These are phyloP conservation scores for Diplodia seriata DNA, from an alignment of 2,329 filamentous ascomycete genomes.

Conservation along the genomic window DNA sequence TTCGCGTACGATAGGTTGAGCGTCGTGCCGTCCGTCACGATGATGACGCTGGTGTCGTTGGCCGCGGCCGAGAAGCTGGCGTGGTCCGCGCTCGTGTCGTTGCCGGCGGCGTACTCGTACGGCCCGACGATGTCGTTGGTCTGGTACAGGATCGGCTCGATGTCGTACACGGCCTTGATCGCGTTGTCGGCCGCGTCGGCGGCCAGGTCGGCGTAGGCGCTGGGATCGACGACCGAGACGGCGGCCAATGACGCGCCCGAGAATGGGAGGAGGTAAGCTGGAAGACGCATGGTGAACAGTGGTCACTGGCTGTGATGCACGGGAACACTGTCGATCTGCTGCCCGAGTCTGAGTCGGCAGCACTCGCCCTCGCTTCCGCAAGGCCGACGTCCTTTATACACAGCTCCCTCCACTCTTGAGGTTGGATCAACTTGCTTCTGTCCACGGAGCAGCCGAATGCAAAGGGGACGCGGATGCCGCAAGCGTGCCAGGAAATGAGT, in stretches of 20 bases:
- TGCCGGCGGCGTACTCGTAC: slow-evolving; percentile 5
- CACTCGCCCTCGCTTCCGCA: no score
- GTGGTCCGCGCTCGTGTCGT: neutral
- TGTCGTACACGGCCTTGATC: slow-evolving; percentile 27
- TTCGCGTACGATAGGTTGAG: slow-evolving; percentile 16
- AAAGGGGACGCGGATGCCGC: neutral
- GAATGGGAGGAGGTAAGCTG: neutral
- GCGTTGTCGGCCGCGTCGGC: slow-evolving; percentile 19
- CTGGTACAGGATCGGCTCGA: slow-evolving; percentile 21
- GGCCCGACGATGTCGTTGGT: slow-evolving; percentile 16
- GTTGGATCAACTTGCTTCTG: neutral
- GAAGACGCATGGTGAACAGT: neutral
- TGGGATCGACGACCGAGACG: neutral
- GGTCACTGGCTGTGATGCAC: no score
- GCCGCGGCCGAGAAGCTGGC: slow-evolving; percentile 1
- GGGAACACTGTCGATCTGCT: neutral
- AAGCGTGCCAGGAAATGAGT: neutral
- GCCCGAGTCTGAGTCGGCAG: neutral
- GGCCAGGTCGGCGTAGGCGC: slow-evolving; percentile 8
- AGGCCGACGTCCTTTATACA: neutral
- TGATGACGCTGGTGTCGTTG: slow-evolving; percentile 19
- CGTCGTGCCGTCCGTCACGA: slow-evolving; percentile 4
- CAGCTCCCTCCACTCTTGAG: neutral
- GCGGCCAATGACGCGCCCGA: neutral
- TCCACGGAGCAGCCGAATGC: neutral